Percentiles rank a stretch among this genome's conserved stretches.
These are phyloP conservation scores for Croton laevigatus DNA, from an alignment of 441 rosid species.

Conservation along the genomic window DNA sequence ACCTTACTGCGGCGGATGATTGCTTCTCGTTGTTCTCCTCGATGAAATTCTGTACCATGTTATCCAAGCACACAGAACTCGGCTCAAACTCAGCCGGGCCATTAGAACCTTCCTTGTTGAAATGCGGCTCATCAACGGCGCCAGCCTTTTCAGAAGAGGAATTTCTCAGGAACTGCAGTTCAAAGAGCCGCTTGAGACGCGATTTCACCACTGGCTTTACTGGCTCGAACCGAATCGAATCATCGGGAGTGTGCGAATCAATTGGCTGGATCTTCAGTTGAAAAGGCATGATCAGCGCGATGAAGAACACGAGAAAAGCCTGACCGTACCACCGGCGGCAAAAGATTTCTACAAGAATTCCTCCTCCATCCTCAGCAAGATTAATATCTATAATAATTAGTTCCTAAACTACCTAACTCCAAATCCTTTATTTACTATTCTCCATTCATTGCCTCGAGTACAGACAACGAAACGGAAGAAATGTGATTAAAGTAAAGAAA, in stretches of 20 bases:
- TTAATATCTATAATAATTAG: not conserved
- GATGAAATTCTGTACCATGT: conserved; percentile 77
- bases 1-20: conserved; percentile 32
- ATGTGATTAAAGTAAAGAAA: not conserved
- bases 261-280: conserved; percentile 83
- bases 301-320: conserved; percentile 7
- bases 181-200: conserved; percentile 75
- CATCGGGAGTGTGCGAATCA: conserved; percentile 36
- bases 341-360: not conserved
- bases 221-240: conserved; percentile 37
- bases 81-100: conserved; percentile 63
- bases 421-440: not conserved
- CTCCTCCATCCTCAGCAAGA: conserved; percentile 10
- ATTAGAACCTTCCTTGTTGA: conserved; percentile 35
- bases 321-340: not conserved
- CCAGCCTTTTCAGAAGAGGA: conserved; percentile 37
- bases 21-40: conserved; percentile 64
- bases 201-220: conserved; percentile 67
- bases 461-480: conserved; percentile 11
- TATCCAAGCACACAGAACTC: conserved; percentile 71
- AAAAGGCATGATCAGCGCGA: conserved; percentile 39
- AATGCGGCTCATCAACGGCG: conserved; percentile 30
- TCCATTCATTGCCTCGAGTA: conserved; percentile 13
- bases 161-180: conserved; percentile 68
- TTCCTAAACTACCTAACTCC: not conserved